Conservation (phyloP, 495 filamentous ascomycete genomes). For the Neurospora terricola region DNA sequence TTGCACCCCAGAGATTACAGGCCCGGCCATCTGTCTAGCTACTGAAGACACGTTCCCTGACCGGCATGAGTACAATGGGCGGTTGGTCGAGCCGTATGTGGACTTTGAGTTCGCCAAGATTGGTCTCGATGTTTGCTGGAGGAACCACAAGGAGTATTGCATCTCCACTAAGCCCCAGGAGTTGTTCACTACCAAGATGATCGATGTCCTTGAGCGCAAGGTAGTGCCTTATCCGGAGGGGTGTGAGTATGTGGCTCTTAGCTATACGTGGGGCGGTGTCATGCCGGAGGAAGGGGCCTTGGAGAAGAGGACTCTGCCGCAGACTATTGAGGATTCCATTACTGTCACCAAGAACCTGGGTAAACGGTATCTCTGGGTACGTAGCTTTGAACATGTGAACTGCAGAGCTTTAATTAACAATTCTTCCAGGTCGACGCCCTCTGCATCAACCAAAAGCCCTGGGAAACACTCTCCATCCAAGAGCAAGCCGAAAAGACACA, state of each 20-base stretch:
- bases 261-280: slow-evolving; percentile 13
- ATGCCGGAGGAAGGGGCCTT: slow-evolving; percentile 5
- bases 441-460: slow-evolving; percentile 12
- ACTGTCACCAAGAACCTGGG: slow-evolving; percentile 8
- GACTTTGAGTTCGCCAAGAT: background rate
- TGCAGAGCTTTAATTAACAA: too few species aligned
- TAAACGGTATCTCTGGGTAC: slow-evolving; percentile 14
- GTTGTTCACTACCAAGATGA: slow-evolving; percentile 2
- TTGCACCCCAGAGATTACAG: background rate
- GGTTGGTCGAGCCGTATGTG: background rate
- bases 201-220: slow-evolving; percentile 8
- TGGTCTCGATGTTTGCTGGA: slow-evolving; percentile 2
- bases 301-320: slow-evolving; percentile 9
- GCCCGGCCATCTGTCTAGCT: slow-evolving; percentile 2
- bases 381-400: too few species aligned
- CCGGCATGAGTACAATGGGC: background rate
- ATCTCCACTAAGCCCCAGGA: background rate
- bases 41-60: background rate
- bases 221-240: slow-evolving; percentile 9
- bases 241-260: slow-evolving; percentile 12
- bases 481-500: slow-evolving; percentile 4
- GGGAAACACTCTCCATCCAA: background rate
- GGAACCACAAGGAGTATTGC: background rate
- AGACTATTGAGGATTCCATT: slow-evolving; percentile 17
- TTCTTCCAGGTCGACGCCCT: slow-evolving; percentile 9